Evolutionary conservation across 2,329 filamentous ascomycete genomes (phyloP).

Genomic region (Phialophora tarda): DNA sequence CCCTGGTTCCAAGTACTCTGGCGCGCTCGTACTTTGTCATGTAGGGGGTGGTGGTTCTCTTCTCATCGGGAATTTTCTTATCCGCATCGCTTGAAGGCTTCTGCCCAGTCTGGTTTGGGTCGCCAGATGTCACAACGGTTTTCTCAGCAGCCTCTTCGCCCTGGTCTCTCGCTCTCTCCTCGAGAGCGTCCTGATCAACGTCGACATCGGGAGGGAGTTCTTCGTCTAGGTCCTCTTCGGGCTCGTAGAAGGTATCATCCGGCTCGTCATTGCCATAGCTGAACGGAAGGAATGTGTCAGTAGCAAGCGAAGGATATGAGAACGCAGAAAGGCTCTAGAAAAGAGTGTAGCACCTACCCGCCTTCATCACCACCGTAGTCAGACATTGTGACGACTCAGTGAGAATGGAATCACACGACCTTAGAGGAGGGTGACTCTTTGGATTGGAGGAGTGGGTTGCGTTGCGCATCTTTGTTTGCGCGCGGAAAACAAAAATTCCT

Average conservation of each 20-base stretch:
- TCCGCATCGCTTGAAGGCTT: conserved; percentile 66
- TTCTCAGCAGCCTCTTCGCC: conserved; percentile 56
- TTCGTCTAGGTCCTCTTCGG: conserved; percentile 62
- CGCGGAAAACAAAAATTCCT: background rate
- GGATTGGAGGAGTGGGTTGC: background rate
- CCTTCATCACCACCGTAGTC: conserved; percentile 71
- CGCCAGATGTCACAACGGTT: conserved; percentile 54
- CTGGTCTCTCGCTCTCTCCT: conserved; percentile 55
- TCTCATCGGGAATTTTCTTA: conserved; percentile 88
- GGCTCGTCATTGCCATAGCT: conserved; percentile 38
- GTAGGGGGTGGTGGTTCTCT: conserved; percentile 92
- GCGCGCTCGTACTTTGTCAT: conserved; percentile 99
- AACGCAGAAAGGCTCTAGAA: background rate
- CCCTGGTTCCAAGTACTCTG: conserved; percentile 88
- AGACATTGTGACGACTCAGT: conserved; percentile 62
- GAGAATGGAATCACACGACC: conserved; percentile 1
- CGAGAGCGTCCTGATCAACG: conserved; percentile 54
- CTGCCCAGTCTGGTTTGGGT: conserved; percentile 50
- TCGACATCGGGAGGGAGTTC: conserved; percentile 62
- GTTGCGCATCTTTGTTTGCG: background rate
- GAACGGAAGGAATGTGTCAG: conserved; percentile 25
- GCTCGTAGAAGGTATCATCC: conserved; percentile 55
- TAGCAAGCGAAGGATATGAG: conserved; percentile 4
- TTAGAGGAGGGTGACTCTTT: background rate
- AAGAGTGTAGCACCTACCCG: conserved; percentile 59